Evolutionary conservation across 2,329 filamentous ascomycete genomes (phyloP).

Genomic region (Fusarium clavum): DNA sequence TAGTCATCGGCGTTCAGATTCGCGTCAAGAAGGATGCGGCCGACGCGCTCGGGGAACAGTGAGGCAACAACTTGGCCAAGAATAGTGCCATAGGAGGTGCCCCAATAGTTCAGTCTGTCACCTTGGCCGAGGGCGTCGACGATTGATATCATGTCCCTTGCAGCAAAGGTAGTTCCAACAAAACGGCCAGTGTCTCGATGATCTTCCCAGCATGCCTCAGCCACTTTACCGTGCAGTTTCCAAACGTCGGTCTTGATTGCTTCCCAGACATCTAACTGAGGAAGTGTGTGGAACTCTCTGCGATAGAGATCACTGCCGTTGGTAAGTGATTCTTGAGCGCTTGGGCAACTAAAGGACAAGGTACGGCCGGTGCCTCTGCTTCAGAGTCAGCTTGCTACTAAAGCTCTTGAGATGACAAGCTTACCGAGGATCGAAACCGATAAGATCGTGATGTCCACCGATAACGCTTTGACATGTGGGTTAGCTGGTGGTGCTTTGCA

Average conservation of each 20-base stretch:
- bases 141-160: slow-evolving; percentile 54
- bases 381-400: background rate
- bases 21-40: slow-evolving; percentile 32
- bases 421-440: slow-evolving; percentile 23
- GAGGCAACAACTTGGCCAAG: slow-evolving; percentile 35
- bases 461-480: slow-evolving; percentile 1
- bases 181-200: slow-evolving; percentile 42
- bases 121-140: slow-evolving; percentile 49
- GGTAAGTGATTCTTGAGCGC: too few relatives aligned
- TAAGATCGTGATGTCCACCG: slow-evolving; percentile 28
- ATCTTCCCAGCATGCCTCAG: slow-evolving; percentile 37
- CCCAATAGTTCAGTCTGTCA: slow-evolving; percentile 51
- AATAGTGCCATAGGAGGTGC: slow-evolving; percentile 41
- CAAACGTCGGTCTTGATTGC: background rate
- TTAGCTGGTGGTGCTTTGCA: background rate
- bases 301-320: background rate
- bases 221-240: fast-evolving
- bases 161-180: slow-evolving; percentile 48
- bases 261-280: background rate
- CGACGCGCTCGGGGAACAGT: slow-evolving; percentile 41
- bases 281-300: slow-evolving; percentile 3
- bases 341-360: slow-evolving; percentile 6
- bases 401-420: fast-evolving
- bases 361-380: slow-evolving; percentile 13
- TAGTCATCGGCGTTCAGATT: slow-evolving; percentile 29